These are phyloP conservation scores for Centella asiatica DNA, from an alignment of 129 eudicot genomes.

Conservation along the genomic window DNA sequence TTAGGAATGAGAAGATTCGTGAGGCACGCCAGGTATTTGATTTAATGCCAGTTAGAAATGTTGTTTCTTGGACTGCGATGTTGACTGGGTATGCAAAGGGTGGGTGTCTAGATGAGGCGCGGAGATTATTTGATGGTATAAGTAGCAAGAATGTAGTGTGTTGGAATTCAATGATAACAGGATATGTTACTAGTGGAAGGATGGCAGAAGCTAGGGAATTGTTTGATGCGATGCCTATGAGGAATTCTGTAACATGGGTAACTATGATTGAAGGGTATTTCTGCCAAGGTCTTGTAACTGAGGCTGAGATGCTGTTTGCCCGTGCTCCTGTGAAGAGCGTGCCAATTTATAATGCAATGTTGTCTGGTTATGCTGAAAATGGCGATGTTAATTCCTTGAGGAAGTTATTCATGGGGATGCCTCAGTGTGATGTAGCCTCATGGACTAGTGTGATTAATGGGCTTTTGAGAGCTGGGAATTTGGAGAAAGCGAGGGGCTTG, in stretches of 20 bases:
- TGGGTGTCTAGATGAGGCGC: slow-evolving; percentile 49
- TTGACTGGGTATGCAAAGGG: slow-evolving; percentile 55
- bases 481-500: slow-evolving; percentile 32
- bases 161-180: slow-evolving; percentile 68
- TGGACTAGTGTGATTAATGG: slow-evolving; percentile 56
- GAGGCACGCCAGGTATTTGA: slow-evolving; percentile 45
- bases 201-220: slow-evolving; percentile 35
- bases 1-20: slow-evolving; percentile 29
- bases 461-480: slow-evolving; percentile 26
- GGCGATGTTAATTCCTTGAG: slow-evolving; percentile 35
- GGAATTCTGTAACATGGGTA: slow-evolving; percentile 41
- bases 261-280: slow-evolving; percentile 56
- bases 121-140: slow-evolving; percentile 49
- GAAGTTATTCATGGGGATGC: slow-evolving; percentile 38
- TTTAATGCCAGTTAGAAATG: slow-evolving; percentile 48
- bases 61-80: slow-evolving; percentile 80
- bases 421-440: slow-evolving; percentile 48
- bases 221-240: slow-evolving; percentile 41
- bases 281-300: slow-evolving; percentile 23
- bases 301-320: slow-evolving; percentile 38
- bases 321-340: slow-evolving; percentile 29
- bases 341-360: slow-evolving; percentile 37
- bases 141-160: slow-evolving; percentile 45
- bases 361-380: slow-evolving; percentile 47
- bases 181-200: slow-evolving; percentile 35